These are phyloP conservation scores for Sugiyamaella chiloensis DNA, from an alignment of 805 yeast species.

Conservation along the genomic window DNA sequence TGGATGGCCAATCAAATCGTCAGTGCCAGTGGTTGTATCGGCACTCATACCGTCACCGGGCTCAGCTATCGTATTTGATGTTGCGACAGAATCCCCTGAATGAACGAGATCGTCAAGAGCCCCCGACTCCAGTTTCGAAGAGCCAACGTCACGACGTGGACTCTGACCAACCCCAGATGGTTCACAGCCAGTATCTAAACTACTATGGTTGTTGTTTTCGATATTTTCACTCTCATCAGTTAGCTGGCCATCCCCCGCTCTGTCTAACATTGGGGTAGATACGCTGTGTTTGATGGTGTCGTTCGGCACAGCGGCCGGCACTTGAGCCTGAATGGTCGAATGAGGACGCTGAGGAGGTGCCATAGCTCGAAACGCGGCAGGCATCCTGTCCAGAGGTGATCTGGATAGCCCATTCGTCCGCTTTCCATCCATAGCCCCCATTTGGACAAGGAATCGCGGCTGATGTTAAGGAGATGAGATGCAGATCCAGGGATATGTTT, in stretches of 20 bases:
- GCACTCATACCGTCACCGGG: too few relatives aligned
- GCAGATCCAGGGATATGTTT: too few relatives aligned
- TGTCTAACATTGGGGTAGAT: neutral
- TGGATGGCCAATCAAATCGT: too few relatives aligned
- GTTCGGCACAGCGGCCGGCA: neutral
- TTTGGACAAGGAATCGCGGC: too few relatives aligned
- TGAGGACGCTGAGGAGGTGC: neutral
- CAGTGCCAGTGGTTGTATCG: neutral
- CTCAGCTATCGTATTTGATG: too few relatives aligned
- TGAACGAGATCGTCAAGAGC: too few relatives aligned
- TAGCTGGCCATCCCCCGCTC: too few relatives aligned
- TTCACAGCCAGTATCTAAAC: neutral
- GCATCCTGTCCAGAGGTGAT: conserved; percentile 10
- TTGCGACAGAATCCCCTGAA: too few relatives aligned
- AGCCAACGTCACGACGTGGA: neutral
- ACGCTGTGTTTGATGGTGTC: neutral
- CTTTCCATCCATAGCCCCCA: conserved; percentile 4
- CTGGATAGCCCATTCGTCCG: conserved; percentile 2
- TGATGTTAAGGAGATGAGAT: too few relatives aligned
- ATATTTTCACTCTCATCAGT: too few relatives aligned
- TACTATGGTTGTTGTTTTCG: neutral
- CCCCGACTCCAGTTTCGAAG: neutral
- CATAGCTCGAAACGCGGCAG: conserved; percentile 10
- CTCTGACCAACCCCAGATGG: neutral
- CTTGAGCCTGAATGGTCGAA: neutral